Evolutionary conservation across 306 rosid species (phyloP).

Genomic region (Quercus ilex): DNA sequence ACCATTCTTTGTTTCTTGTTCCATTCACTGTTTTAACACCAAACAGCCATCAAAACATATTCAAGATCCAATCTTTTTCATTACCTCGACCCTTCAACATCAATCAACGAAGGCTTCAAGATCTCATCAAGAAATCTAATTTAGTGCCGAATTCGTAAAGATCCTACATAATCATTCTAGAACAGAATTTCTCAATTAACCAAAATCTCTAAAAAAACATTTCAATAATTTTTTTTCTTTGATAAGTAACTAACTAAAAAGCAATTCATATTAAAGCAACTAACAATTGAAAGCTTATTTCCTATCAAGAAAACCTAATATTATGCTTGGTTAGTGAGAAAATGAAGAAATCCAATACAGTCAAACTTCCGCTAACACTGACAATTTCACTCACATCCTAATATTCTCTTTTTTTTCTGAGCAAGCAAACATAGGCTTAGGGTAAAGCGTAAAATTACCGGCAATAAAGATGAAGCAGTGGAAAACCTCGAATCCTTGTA

Average conservation of each 20-base stretch:
- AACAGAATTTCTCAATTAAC: background rate
- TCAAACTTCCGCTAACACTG: background rate
- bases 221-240: no score
- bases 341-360: background rate
- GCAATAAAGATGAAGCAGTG: slow-evolving; percentile 10
- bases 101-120: no score
- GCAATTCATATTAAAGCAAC: no score
- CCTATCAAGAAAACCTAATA: background rate
- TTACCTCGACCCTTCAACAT: no score
- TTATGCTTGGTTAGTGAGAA: background rate
- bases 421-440: background rate
- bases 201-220: background rate
- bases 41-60: no score
- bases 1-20: no score
- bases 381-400: background rate
- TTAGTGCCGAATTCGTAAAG: no score
- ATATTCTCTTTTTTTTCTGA: background rate
- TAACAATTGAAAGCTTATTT: background rate
- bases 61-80: no score
- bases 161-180: background rate
- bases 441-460: background rate
- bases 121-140: no score
- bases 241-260: no score
- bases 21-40: no score
- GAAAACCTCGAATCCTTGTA: slow-evolving; percentile 6